Conservation (phyloP, 176 grass and related monocot genomes). For the Avena sativa region DNA sequence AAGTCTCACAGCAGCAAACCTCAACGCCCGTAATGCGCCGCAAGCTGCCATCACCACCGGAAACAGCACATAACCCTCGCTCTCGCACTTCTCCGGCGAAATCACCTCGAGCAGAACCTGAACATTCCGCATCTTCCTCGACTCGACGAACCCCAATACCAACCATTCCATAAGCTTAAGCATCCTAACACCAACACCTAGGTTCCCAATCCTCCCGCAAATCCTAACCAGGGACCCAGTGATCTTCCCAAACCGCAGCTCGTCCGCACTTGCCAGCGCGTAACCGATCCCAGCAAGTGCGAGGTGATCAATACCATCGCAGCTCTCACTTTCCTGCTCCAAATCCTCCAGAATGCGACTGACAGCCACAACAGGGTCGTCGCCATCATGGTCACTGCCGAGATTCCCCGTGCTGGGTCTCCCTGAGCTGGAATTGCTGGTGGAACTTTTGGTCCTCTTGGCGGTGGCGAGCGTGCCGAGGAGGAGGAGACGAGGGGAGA, state of each 20-base stretch:
- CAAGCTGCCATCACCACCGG: constrained; percentile 61
- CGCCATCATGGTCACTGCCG: neutral
- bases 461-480: constrained; percentile 49
- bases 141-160: constrained; percentile 58
- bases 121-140: constrained; percentile 58
- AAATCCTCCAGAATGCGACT: constrained; percentile 29
- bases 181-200: constrained; percentile 56
- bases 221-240: constrained; percentile 50
- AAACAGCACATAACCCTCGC: constrained; percentile 47
- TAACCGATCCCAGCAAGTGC: constrained; percentile 69
- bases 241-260: constrained; percentile 44
- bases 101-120: constrained; percentile 50
- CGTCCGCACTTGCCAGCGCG: constrained; percentile 49
- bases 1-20: constrained; percentile 59
- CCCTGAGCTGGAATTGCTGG: neutral
- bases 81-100: constrained; percentile 47
- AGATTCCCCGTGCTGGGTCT: neutral
- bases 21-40: constrained; percentile 57
- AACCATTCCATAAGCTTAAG: constrained; percentile 85
- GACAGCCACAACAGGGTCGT: constrained; percentile 32
- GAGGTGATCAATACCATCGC: constrained; percentile 40
- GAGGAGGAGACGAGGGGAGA: constrained; percentile 49
- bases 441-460: constrained; percentile 22
- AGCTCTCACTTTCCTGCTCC: constrained; percentile 11
- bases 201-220: constrained; percentile 37